Evolutionary conservation across 2,329 filamentous ascomycete species (phyloP).

Genomic region (Aureobasidium sp.): DNA sequence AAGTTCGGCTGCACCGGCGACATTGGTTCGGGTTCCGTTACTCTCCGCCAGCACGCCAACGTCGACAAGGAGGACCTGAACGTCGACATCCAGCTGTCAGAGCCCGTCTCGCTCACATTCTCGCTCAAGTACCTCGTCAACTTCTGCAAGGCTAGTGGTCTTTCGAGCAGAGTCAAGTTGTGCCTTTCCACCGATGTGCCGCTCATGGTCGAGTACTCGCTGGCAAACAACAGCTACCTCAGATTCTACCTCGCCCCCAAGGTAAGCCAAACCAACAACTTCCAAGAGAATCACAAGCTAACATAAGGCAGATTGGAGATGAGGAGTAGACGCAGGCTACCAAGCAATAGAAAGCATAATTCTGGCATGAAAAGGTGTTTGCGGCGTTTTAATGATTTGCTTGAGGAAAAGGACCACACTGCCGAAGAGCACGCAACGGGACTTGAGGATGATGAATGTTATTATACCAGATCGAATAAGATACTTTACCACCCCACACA

Average conservation of each 20-base stretch:
- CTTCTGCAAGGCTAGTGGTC: slow-evolving; percentile 94
- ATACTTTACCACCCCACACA: neutral
- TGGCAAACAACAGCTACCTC: slow-evolving; percentile 77
- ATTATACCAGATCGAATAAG: slow-evolving; percentile 6
- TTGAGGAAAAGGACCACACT: neutral
- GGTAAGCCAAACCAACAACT: slow-evolving; percentile 45
- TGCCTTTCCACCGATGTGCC: slow-evolving; percentile 95
- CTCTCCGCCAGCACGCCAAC: slow-evolving; percentile 78
- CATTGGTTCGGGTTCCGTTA: slow-evolving; percentile 91
- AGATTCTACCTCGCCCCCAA: slow-evolving; percentile 98
- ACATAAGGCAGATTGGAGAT: slow-evolving; percentile 56
- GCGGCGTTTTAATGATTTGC: slow-evolving; percentile 3
- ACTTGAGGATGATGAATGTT: neutral
- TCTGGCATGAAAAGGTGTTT: slow-evolving; percentile 11
- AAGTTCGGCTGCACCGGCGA: slow-evolving; percentile 91
- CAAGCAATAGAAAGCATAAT: neutral
- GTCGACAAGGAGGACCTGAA: slow-evolving; percentile 82
- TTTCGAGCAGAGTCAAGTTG: slow-evolving; percentile 78
- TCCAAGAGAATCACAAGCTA: slow-evolving; percentile 21
- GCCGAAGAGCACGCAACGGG: neutral
- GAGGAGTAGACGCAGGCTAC: slow-evolving; percentile 42
- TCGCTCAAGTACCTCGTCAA: slow-evolving; percentile 99
- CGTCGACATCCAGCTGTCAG: slow-evolving; percentile 81
- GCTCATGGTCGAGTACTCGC: slow-evolving; percentile 82
- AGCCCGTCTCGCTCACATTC: slow-evolving; percentile 91